Percentiles rank a stretch among this genome's conserved stretches.
These are phyloP conservation scores for Suillus subalutaceus DNA, from an alignment of 768 basidiomycete genomes.

Conservation along the genomic window DNA sequence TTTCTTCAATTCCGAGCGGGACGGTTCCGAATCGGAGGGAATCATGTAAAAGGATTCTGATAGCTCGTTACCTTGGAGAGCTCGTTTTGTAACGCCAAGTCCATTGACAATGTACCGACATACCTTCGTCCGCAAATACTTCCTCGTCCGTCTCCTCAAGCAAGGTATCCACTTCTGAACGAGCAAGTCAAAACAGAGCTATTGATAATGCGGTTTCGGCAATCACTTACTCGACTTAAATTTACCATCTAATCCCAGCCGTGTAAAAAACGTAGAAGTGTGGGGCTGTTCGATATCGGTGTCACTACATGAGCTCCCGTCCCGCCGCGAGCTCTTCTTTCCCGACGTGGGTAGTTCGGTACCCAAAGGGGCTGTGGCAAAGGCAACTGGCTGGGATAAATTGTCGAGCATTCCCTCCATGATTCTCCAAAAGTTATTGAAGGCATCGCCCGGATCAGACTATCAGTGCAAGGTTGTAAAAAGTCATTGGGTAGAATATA, in stretches of 20 bases:
- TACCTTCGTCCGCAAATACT: slow-evolving; percentile 66
- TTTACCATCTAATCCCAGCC: slow-evolving; percentile 30
- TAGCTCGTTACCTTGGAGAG: slow-evolving; percentile 59
- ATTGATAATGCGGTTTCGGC: background rate
- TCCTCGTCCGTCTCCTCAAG: slow-evolving; percentile 62
- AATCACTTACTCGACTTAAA: slow-evolving; percentile 24
- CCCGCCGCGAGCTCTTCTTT: slow-evolving; percentile 39
- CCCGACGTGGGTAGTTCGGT: slow-evolving; percentile 32
- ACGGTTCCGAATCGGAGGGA: slow-evolving; percentile 59
- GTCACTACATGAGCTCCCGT: slow-evolving; percentile 63
- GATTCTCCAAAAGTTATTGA: slow-evolving; percentile 88
- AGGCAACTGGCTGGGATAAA: slow-evolving; percentile 78
- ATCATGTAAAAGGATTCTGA: slow-evolving; percentile 83
- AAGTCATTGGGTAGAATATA: slow-evolving; percentile 10
- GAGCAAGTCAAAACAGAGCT: background rate
- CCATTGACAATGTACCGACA: slow-evolving; percentile 14
- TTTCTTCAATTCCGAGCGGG: slow-evolving; percentile 53
- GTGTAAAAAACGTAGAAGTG: slow-evolving; percentile 56
- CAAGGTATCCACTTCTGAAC: slow-evolving; percentile 21
- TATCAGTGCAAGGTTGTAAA: slow-evolving; percentile 27
- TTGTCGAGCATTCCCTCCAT: slow-evolving; percentile 88
- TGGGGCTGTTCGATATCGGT: slow-evolving; percentile 70
- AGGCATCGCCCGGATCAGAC: slow-evolving; percentile 85
- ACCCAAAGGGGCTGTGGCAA: slow-evolving; percentile 77
- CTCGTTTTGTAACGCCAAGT: slow-evolving; percentile 10